phyloP scores from a whole-genome alignment of 441 rosid species.

The Eruca vesicaria region DNA sequence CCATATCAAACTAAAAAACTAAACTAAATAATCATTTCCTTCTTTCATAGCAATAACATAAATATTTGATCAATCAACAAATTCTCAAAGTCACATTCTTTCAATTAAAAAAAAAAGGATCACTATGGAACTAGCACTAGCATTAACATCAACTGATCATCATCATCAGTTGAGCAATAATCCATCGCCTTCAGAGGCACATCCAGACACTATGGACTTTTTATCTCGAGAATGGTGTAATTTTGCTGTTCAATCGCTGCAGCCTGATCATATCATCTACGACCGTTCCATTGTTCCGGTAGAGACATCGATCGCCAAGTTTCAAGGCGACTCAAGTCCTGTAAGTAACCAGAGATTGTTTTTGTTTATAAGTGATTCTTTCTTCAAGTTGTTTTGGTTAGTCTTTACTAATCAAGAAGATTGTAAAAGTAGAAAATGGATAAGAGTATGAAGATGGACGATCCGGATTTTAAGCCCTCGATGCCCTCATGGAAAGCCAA shows the following conservation, averaged over 20 bases:
- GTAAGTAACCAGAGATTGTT: conserved; percentile 39
- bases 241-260: conserved; percentile 83
- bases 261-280: conserved; percentile 40
- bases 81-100: conserved; percentile 11
- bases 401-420: neutral
- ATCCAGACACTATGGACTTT: conserved; percentile 87
- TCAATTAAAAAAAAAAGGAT: neutral
- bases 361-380: neutral
- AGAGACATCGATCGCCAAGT: conserved; percentile 47
- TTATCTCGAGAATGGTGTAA: conserved; percentile 89
- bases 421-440: conserved; percentile 48
- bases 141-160: conserved; percentile 20
- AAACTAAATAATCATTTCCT: conserved; percentile 19
- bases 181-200: conserved; percentile 74
- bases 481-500: conserved; percentile 81
- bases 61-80: conserved; percentile 25
- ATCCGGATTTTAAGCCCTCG: conserved; percentile 60
- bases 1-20: conserved; percentile 24
- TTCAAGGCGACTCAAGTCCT: conserved; percentile 38
- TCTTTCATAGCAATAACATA: conserved; percentile 29
- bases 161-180: conserved; percentile 41
- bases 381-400: neutral
- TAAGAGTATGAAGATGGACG: conserved; percentile 53
- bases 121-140: conserved; percentile 16
- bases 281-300: conserved; percentile 55